phyloP scores from a whole-genome alignment of 2,329 filamentous ascomycete species.

The Botryotinia convoluta region DNA sequence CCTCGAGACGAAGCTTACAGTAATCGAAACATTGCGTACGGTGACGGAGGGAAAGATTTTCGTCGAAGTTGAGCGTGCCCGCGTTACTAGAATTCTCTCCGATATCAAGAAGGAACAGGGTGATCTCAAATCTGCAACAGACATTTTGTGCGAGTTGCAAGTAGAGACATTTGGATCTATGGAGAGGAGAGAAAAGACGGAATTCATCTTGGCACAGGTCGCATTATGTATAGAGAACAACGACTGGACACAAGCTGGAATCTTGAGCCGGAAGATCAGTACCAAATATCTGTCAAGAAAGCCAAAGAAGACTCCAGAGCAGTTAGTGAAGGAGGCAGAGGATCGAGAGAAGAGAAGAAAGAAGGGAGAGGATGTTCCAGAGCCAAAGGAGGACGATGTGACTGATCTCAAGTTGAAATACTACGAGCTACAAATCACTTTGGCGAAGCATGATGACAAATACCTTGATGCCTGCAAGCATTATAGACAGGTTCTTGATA shows the following conservation, averaged over 20 bases:
- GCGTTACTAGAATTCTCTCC: constrained; percentile 90
- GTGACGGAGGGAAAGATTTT: constrained; percentile 99
- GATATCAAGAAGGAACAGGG: constrained; percentile 97
- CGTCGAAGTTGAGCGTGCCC: constrained; percentile 95
- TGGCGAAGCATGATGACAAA: constrained; percentile 96
- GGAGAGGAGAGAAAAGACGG: constrained; percentile 95
- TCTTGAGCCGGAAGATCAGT: constrained; percentile 95
- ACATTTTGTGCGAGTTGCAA: constrained; percentile 94
- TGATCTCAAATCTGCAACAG: constrained; percentile 83
- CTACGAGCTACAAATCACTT: constrained; percentile 94
- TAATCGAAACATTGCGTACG: constrained; percentile 92
- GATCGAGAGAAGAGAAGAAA: constrained; percentile 83
- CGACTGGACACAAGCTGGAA: constrained; percentile 94
- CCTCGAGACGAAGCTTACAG: constrained; percentile 81
- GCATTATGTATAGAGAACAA: constrained; percentile 90
- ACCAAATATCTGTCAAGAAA: constrained; percentile 87
- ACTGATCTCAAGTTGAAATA: constrained; percentile 94
- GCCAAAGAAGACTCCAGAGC: constrained; percentile 84
- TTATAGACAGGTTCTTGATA: constrained; percentile 95
- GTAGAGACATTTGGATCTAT: constrained; percentile 99
- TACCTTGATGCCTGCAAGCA: constrained; percentile 98
- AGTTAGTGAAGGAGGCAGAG: constrained; percentile 87
- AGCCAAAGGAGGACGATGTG: constrained; percentile 80
- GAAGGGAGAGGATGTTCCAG: constrained; percentile 73
- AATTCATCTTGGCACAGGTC: constrained; percentile 96